Base-by-base conservation (phyloP, 73 alveolate species). In the Paraurostyla sp. region DNA sequence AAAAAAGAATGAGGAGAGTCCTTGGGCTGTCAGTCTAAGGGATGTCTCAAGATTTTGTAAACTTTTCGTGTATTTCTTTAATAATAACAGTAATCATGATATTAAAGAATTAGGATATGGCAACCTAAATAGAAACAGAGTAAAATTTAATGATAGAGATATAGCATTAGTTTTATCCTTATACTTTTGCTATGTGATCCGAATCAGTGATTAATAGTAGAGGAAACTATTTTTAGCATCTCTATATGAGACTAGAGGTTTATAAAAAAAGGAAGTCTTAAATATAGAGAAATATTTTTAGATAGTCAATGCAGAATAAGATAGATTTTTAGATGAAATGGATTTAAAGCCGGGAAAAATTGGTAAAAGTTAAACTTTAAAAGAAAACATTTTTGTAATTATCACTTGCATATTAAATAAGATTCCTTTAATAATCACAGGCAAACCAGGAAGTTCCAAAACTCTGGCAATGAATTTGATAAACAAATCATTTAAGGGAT, bases 371-470 rank as follows among this genome's bases (percentile, higher is more conserved):
- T 68, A 92, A 15, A 89, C 96, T 4, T 63, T 95, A 60, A 54
- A 71, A 75, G 97, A 93, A 84, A 95, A 95, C 89, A 52, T 95
- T 33, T 91, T 89, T 78, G 93, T 90, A 25, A 82, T 88, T 82
- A 85, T 95, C 71, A 90, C 89, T 18, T 95, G 99, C 85, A 84
- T 95, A 30, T 42, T 69, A 35, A 88, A 76, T 51, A 83, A 92
- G 32, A 89, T 95, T 40, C 99, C 99, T 23, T 59, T 95, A 43
- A 68, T 93, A 36, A 89, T 94, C 0, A 90, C 92, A 41, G 99
- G 99, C 6, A 95, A 93, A 82, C 99, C 99, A 0, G 99, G 99
- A 0, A 88, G 93, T 60, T 87, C 96, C 83, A 95, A 95, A 92
- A 54, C 96, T 25, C 38, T 95, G 80, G 89, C 97, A 48, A 76